Evolutionary conservation across 371 early-diverging fungal genomes (phyloP).

Genomic region (Syncephalastrum contaminatum): DNA sequence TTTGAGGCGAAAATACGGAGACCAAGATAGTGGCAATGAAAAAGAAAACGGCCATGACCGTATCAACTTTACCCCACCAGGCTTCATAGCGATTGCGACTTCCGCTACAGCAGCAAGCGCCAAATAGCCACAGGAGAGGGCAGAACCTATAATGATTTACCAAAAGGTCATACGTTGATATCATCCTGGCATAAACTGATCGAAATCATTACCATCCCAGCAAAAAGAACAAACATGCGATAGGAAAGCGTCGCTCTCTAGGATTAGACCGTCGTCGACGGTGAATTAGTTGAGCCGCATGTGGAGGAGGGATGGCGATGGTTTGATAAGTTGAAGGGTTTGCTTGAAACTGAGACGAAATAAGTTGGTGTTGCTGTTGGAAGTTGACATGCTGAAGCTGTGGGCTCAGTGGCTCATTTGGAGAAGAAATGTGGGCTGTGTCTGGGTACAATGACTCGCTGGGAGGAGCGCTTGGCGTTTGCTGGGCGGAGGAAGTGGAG

Average conservation of each 20-base stretch:
- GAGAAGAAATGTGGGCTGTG: constrained; percentile 1
- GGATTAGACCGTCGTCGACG: constrained; percentile 1
- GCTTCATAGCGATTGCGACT: constrained; percentile 24
- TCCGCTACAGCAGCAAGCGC: constrained; percentile 26
- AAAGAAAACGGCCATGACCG: constrained; percentile 21
- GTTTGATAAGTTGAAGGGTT: constrained; percentile 14
- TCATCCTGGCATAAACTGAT: neutral
- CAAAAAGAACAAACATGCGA: constrained; percentile 22
- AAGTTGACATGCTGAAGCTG: constrained; percentile 3
- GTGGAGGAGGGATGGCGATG: constrained; percentile 12
- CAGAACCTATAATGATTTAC: constrained; percentile 12
- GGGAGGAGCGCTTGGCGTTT: too few species aligned
- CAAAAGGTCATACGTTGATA: neutral
- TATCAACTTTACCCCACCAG: constrained; percentile 24
- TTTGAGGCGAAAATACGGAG: constrained; percentile 17
- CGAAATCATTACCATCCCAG: constrained; percentile 18
- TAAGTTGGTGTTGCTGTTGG: constrained; percentile 5
- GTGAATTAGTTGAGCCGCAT: neutral
- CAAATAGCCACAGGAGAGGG: constrained; percentile 22
- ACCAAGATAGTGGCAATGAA: constrained; percentile 16
- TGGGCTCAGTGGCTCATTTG: neutral
- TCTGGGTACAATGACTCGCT: too few species aligned
- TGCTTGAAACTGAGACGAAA: constrained; percentile 4
- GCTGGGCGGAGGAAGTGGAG: constrained; percentile 4
- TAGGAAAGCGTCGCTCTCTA: constrained; percentile 22